Conservation (phyloP, 768 basidiomycete genomes). For the Trametes sanguinea region DNA sequence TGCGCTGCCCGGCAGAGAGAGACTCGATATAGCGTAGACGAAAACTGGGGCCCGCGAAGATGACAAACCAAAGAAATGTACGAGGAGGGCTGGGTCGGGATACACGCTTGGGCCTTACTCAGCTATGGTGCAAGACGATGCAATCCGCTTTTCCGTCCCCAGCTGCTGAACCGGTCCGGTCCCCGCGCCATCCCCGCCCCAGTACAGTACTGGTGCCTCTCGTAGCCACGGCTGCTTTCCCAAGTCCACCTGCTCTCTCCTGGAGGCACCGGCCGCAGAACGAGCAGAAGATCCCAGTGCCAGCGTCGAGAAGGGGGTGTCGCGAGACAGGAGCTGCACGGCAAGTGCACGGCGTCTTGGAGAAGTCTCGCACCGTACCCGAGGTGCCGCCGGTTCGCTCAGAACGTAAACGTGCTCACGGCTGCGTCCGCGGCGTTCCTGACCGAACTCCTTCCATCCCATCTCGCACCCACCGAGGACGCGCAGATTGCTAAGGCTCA, state of each 20-base stretch:
- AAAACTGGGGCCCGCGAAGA: slow-evolving; percentile 9
- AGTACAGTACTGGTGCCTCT: neutral
- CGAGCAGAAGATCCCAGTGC: neutral
- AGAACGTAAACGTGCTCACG: slow-evolving; percentile 13
- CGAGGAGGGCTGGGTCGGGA: neutral
- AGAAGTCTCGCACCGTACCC: slow-evolving; percentile 3
- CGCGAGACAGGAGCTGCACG: neutral
- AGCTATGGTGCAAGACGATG: slow-evolving; percentile 23
- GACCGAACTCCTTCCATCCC: neutral
- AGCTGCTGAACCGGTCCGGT: slow-evolving; percentile 19
- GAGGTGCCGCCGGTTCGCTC: slow-evolving; percentile 12
- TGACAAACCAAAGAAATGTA: slow-evolving; percentile 11
- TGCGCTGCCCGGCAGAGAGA: slow-evolving; percentile 4
- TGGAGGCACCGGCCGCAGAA: neutral
- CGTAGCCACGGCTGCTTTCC: neutral
- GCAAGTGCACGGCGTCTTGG: neutral
- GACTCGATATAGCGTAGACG: slow-evolving; percentile 11
- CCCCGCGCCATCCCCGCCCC: neutral
- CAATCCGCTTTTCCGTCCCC: slow-evolving; percentile 7
- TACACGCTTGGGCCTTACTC: slow-evolving; percentile 13
- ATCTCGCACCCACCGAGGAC: neutral
- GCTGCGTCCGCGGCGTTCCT: slow-evolving; percentile 8
- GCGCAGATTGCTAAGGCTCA: neutral
- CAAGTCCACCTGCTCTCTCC: too few species aligned
- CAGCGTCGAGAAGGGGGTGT: neutral